Evolutionary conservation across 805 yeast genomes (phyloP), one percentile per base, ranked within the genome.

Genomic region (Naumovozyma castellii): DNA sequence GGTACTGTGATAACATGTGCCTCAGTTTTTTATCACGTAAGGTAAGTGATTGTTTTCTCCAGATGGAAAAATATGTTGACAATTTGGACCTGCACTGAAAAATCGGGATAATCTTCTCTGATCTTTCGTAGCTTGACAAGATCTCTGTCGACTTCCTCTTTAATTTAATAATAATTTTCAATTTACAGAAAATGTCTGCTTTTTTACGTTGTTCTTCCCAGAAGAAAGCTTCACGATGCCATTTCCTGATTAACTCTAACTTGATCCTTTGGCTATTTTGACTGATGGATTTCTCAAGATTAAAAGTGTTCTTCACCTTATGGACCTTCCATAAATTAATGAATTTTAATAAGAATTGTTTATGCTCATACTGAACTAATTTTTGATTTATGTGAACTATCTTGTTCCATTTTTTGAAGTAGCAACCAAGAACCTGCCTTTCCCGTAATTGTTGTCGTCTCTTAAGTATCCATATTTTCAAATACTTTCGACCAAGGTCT

Each of bases 401-500:
- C 9, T 22, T 22, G 6, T 10, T 22, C 27, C 27, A 22, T 22
- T 22, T 22, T 22, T 6, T 22, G 27, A 22, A 22, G 10, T 22
- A 22, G 27, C 10, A 10, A 6, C 27, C 27, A 6, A 22, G 9
- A 6, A 22, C 10, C 27, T 22, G 6, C 10, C 10, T 22, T 6
- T 22, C 10, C 6, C 6, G 9, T 22, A 10, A 22, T 22, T 10
- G 27, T 22, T 22, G 6, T 10, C 27, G 6, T 22, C 6, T 22
- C 27, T 22, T 22, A 22, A 22, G 27, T 50, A 48, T 3, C 64
- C 43, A 40, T 28, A 8, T 25, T 10, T 16, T 17, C 19, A 32
- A 22, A 4, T 13, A 13, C 12, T n/a, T 10, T 32, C 18, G 13
- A 3, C 15, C 18, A 10, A 18, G 3, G 17, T 18, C 9, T n/a